phyloP scores from a whole-genome alignment of 106 monocot genomes.

The Narthecium ossifragum region DNA sequence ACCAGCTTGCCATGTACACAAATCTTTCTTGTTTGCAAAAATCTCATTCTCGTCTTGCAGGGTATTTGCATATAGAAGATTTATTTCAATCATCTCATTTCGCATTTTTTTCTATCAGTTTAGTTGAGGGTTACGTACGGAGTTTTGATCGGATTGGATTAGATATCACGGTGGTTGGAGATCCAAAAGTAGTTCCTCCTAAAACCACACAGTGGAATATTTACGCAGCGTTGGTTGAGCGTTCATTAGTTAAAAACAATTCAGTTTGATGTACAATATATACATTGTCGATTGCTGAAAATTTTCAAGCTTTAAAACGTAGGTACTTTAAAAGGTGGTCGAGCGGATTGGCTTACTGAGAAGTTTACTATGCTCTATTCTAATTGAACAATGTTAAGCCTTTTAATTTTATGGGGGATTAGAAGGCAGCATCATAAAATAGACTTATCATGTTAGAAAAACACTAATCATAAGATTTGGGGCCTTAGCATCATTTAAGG shows the following conservation, averaged over 20 bases:
- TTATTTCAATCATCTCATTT: too few species aligned
- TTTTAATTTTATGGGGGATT: background rate
- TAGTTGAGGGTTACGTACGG: constrained; percentile 52
- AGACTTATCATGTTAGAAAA: background rate
- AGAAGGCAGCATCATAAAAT: background rate
- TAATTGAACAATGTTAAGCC: background rate
- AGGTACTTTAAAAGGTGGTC: constrained; percentile 89
- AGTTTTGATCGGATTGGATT: constrained; percentile 35
- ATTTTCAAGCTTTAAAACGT: background rate
- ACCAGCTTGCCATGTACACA: too few species aligned
- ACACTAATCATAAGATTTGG: too few species aligned
- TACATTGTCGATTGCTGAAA: background rate
- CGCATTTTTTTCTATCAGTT: too few species aligned
- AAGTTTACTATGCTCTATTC: constrained; percentile 69
- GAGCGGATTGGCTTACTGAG: constrained; percentile 92
- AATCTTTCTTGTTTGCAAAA: too few species aligned
- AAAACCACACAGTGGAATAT: constrained; percentile 80
- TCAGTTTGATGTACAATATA: background rate
- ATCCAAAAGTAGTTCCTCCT: constrained; percentile 29
- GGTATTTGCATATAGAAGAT: too few species aligned
- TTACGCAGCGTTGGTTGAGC: constrained; percentile 83
- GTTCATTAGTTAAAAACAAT: background rate
- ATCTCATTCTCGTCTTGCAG: too few species aligned
- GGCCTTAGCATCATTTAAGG: too few species aligned
- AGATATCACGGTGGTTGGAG: constrained; percentile 46